phyloP scores from a whole-genome alignment of 1,139 yeast genomes.

The Suhomyces anneliseae region DNA sequence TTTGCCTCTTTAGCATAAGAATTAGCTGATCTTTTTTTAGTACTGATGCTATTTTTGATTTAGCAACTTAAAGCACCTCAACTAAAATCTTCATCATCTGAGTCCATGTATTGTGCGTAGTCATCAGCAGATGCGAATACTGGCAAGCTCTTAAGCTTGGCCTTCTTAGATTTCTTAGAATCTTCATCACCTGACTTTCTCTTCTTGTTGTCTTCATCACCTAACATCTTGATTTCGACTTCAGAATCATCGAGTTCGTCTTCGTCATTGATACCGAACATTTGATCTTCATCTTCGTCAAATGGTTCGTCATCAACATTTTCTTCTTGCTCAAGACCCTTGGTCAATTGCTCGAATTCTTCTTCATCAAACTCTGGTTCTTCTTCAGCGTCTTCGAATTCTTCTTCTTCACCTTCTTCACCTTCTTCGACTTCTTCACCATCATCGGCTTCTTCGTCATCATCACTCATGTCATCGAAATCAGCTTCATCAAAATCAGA shows the following conservation, averaged over 20 bases:
- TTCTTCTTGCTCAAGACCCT: conserved; percentile 23
- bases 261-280: conserved; percentile 34
- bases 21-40: no score
- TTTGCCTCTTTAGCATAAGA: no score
- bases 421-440: conserved; percentile 22
- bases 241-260: conserved; percentile 44
- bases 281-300: conserved; percentile 23
- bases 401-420: conserved; percentile 29
- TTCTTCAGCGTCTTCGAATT: conserved; percentile 23
- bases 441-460: conserved; percentile 24
- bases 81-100: conserved; percentile 54
- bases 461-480: conserved; percentile 33
- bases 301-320: conserved; percentile 20
- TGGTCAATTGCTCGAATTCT: conserved; percentile 14
- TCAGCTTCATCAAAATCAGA: conserved; percentile 55
- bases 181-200: conserved; percentile 21
- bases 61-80: conserved; percentile 7
- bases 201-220: conserved; percentile 20
- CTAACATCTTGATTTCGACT: conserved; percentile 23
- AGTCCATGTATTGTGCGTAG: conserved; percentile 71
- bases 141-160: conserved; percentile 70
- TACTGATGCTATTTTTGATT: no score
- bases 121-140: conserved; percentile 89
- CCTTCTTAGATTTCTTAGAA: conserved; percentile 47
- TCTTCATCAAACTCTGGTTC: conserved; percentile 23